Evolutionary conservation across 1,284 basidiomycete species (phyloP).

Genomic region (Ganoderma sinense): DNA sequence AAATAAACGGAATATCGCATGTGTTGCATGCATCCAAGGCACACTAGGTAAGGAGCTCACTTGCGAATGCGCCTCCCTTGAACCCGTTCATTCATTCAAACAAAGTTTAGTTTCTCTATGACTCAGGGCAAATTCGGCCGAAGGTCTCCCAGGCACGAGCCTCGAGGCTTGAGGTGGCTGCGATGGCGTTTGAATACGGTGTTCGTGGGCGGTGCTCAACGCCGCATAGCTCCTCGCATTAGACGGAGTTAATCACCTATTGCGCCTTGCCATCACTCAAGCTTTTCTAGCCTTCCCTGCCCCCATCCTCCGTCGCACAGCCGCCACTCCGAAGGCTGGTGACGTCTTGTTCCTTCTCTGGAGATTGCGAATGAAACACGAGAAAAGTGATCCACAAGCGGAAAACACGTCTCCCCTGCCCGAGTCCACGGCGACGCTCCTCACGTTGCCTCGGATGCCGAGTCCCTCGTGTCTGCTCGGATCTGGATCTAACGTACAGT

Average conservation of each 20-base stretch:
- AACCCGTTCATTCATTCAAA: not conserved
- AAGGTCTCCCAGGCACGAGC: conserved; percentile 5
- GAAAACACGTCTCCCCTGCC: not conserved
- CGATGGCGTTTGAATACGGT: not conserved
- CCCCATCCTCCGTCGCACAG: conserved; percentile 7
- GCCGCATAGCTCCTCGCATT: conserved; percentile 7
- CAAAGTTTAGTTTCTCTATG: not conserved
- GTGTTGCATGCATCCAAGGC: not conserved
- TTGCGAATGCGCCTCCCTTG: not conserved
- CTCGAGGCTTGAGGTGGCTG: not conserved
- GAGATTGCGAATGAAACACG: not conserved
- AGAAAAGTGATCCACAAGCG: not conserved
- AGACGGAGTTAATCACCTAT: conserved; percentile 6
- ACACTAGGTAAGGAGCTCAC: not conserved
- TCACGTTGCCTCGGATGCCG: conserved; percentile 4
- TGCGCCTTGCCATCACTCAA: not conserved
- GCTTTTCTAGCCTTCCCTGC: not conserved
- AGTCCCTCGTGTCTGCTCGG: not conserved
- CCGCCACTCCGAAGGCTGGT: not conserved
- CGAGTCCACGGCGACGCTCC: not conserved
- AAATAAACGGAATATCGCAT: not conserved
- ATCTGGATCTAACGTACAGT: no score
- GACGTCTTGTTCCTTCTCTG: conserved; percentile 1
- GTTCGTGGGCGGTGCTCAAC: conserved; percentile 6
- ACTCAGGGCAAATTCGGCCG: not conserved